phyloP scores from a whole-genome alignment of 352 stramenopile species.

The Phytophthora cactorum region DNA sequence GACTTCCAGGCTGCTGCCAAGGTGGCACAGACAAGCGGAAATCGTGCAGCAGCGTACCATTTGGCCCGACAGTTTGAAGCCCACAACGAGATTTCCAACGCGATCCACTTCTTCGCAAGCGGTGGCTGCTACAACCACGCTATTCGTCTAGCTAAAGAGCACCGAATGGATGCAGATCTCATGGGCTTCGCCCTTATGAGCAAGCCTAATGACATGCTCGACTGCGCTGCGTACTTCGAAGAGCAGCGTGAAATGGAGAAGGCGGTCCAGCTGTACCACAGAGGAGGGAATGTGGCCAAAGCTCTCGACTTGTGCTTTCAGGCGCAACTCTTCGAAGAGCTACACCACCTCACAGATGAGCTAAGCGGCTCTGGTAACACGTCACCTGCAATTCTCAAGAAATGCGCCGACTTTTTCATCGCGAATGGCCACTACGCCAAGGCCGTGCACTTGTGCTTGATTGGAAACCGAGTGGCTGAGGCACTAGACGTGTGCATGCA shows the following conservation, averaged over 20 bases:
- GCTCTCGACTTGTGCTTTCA: constrained; percentile 95
- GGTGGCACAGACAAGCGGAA: constrained; percentile 82
- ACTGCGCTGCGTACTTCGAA: constrained; percentile 94
- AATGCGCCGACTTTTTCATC: constrained; percentile 94
- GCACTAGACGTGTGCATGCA: constrained; percentile 92
- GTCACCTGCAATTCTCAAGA: constrained; percentile 86
- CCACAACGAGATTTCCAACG: constrained; percentile 80
- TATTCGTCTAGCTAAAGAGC: constrained; percentile 91
- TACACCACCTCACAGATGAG: constrained; percentile 88
- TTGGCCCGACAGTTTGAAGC: constrained; percentile 89
- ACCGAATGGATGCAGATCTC: constrained; percentile 91
- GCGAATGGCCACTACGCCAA: constrained; percentile 92
- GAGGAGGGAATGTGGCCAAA: constrained; percentile 90
- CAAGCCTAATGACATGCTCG: constrained; percentile 85
- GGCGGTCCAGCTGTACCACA: constrained; percentile 94
- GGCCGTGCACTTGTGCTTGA: constrained; percentile 90
- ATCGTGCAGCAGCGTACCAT: constrained; percentile 84
- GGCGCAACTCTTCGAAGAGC: constrained; percentile 87
- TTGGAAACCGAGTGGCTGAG: constrained; percentile 67
- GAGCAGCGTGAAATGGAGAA: constrained; percentile 93
- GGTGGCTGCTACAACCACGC: constrained; percentile 94
- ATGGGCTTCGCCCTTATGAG: constrained; percentile 93
- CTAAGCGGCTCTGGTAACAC: constrained; percentile 64
- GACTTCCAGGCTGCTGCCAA: constrained; percentile 86
- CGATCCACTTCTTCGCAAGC: constrained; percentile 92